phyloP scores from a whole-genome alignment of 2,329 filamentous ascomycete genomes.

The Epichloe aotearoae region DNA sequence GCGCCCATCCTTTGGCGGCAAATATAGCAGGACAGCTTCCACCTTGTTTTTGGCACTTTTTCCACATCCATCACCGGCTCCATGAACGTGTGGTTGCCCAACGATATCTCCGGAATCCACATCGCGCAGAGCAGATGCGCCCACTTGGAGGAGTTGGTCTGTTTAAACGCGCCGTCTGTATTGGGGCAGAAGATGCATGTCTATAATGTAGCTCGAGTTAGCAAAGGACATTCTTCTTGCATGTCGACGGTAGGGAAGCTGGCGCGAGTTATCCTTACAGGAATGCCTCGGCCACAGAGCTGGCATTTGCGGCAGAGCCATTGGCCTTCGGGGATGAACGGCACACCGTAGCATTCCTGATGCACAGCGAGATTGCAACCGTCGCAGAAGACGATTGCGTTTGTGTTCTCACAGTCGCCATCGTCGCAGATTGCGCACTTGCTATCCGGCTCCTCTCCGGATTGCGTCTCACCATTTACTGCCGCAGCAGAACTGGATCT shows the following conservation, averaged over 20 bases:
- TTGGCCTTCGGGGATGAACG: slow-evolving; percentile 96
- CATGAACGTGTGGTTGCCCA: slow-evolving; percentile 95
- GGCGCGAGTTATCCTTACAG: slow-evolving; percentile 35
- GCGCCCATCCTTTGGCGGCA: slow-evolving; percentile 96
- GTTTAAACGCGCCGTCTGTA: slow-evolving; percentile 94
- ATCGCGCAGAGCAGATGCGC: slow-evolving; percentile 91
- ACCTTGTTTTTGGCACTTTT: slow-evolving; percentile 87
- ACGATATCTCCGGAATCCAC: slow-evolving; percentile 94
- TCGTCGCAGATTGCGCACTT: slow-evolving; percentile 98
- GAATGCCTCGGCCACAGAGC: slow-evolving; percentile 80
- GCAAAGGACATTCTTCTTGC: neutral
- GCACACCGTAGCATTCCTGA: slow-evolving; percentile 97
- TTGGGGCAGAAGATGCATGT: slow-evolving; percentile 98
- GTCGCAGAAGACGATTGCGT: slow-evolving; percentile 97
- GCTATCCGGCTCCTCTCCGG: slow-evolving; percentile 85
- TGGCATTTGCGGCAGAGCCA: slow-evolving; percentile 98
- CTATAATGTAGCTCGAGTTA: slow-evolving; percentile 20
- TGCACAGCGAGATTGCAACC: slow-evolving; percentile 95
- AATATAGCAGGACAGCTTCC: slow-evolving; percentile 91
- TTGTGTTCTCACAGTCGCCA: slow-evolving; percentile 98
- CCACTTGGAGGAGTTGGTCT: slow-evolving; percentile 94
- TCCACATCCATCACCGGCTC: slow-evolving; percentile 97
- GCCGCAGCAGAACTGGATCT: slow-evolving; percentile 88
- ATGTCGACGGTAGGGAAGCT: neutral
- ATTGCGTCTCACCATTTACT: slow-evolving; percentile 79